Conservation (phyloP, 306 rosid genomes). For the Gynostemma pentaphyllum region DNA sequence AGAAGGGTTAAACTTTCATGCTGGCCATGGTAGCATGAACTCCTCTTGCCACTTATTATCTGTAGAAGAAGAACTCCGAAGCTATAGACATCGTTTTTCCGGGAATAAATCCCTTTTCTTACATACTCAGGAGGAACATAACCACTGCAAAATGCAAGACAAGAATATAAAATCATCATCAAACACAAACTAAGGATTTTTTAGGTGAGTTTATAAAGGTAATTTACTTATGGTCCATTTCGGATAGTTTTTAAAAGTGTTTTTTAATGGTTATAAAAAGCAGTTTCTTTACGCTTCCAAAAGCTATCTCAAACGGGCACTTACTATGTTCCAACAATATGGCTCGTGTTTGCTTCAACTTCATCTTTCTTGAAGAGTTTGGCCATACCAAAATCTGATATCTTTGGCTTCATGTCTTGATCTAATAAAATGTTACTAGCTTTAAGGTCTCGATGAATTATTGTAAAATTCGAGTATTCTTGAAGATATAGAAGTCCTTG, state of each 20-base stretch:
- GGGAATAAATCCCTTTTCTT: neutral
- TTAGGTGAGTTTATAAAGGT: neutral
- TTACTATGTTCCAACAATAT: neutral
- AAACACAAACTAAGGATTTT: neutral
- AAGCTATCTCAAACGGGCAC: no score
- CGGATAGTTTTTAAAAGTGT: no score
- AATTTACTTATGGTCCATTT: no score
- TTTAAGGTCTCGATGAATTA: neutral
- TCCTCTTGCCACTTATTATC: neutral
- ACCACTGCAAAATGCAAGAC: neutral
- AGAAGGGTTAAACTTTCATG: neutral
- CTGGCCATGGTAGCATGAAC: neutral
- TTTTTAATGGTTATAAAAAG: no score
- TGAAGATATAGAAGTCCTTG: neutral
- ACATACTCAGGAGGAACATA: neutral
- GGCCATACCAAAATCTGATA: neutral
- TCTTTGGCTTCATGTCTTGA: neutral
- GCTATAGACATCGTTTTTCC: neutral
- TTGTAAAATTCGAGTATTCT: neutral
- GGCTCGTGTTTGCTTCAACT: neutral
- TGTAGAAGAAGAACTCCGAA: neutral
- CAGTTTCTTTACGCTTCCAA: no score
- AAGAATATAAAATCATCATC: neutral
- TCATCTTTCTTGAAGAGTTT: neutral
- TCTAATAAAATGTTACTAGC: neutral